Conservation (phyloP, 2,329 filamentous ascomycete genomes). For the Pseudopyricularia cyperi region DNA sequence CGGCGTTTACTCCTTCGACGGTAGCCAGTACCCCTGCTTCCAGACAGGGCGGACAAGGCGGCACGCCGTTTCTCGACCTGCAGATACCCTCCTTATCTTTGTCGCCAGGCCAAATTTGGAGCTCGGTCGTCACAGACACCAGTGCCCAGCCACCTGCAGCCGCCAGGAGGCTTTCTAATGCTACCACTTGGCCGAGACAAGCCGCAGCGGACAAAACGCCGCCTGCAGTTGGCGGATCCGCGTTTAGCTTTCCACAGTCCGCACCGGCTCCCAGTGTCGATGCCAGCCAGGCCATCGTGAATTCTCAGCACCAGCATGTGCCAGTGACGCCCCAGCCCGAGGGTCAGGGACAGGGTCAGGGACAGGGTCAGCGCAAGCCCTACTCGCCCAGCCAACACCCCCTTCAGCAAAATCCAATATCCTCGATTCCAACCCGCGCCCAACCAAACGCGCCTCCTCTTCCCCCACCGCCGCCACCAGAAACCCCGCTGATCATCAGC, state of each 20-base stretch:
- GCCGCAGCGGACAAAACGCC: slow-evolving; percentile 10
- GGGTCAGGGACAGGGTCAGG: slow-evolving; percentile 3
- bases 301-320: slow-evolving; percentile 2
- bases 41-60: neutral
- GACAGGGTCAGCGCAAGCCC: slow-evolving; percentile 1
- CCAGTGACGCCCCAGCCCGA: slow-evolving; percentile 1
- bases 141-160: slow-evolving; percentile 1
- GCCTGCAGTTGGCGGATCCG: neutral
- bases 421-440: neutral
- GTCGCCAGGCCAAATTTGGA: slow-evolving; percentile 7
- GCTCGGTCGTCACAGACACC: slow-evolving; percentile 1
- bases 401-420: slow-evolving; percentile 1
- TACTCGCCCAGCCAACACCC: slow-evolving; percentile 4
- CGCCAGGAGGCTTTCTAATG: slow-evolving; percentile 15
- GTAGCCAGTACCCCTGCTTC: neutral
- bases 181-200: slow-evolving; percentile 34
- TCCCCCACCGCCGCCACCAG: neutral
- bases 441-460: slow-evolving; percentile 9
- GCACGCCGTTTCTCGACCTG: slow-evolving; percentile 13
- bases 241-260: slow-evolving; percentile 24
- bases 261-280: slow-evolving; percentile 21
- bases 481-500: slow-evolving; percentile 44
- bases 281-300: slow-evolving; percentile 17
- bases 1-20: neutral
- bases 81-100: slow-evolving; percentile 15